Conservation (phyloP, 768 basidiomycete genomes). For the Trametes elegans region DNA sequence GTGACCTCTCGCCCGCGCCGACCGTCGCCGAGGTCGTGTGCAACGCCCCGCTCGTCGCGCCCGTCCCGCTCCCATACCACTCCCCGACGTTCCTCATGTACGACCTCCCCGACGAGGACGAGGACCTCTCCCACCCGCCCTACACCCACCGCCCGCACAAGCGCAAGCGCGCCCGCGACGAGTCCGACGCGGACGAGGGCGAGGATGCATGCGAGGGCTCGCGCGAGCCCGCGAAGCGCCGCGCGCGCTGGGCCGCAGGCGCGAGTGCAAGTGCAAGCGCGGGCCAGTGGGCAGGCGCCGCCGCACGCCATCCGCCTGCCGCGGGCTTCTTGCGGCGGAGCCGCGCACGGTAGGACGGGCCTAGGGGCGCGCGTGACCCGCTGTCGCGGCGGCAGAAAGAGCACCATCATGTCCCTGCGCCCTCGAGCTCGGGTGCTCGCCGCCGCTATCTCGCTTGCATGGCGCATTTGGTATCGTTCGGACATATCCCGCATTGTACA, state of each 20-base stretch:
- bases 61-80: conserved; percentile 66
- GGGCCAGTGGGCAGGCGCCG: neutral
- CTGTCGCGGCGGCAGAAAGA: too few species aligned
- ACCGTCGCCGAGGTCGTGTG: conserved; percentile 50
- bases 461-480: neutral
- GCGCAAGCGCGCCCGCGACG: conserved; percentile 44
- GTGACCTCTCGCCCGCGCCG: conserved; percentile 30
- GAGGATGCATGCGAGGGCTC: neutral
- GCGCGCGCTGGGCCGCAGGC: conserved; percentile 3
- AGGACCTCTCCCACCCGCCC: conserved; percentile 68
- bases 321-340: conserved; percentile 19
- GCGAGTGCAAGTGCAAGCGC: neutral
- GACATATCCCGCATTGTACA: conserved; percentile 16
- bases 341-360: conserved; percentile 14
- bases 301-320: conserved; percentile 8
- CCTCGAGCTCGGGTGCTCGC: too few species aligned
- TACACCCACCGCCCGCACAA: conserved; percentile 56
- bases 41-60: conserved; percentile 66
- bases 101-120: conserved; percentile 63
- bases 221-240: conserved; percentile 21
- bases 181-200: conserved; percentile 9
- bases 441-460: neutral
- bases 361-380: neutral
- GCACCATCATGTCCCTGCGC: too few species aligned
- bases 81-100: conserved; percentile 69